Conservation (phyloP, 164 flowering plant genomes). For the Protea cynaroides region DNA sequence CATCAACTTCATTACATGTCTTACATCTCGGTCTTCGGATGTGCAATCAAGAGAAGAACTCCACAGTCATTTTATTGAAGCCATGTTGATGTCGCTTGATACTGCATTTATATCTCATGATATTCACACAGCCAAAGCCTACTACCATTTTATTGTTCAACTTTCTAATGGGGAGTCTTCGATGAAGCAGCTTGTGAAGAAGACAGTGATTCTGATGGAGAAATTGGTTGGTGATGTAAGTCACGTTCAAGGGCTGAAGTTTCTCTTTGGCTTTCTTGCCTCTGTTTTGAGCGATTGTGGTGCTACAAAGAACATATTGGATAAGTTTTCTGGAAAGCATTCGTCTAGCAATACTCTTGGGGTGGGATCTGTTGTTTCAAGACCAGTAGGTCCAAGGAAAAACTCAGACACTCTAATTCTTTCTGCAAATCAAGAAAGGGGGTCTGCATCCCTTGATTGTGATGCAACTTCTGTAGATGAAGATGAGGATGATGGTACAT, state of each 20-base stretch:
- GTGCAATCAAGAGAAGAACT: conserved; percentile 40
- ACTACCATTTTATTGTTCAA: conserved; percentile 67
- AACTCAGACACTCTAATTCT: conserved; percentile 54
- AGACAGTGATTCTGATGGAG: conserved; percentile 55
- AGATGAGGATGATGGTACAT: conserved; percentile 99
- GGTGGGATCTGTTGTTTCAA: conserved; percentile 39
- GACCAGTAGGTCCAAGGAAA: conserved; percentile 50
- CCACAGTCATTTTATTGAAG: conserved; percentile 56
- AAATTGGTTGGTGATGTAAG: conserved; percentile 61
- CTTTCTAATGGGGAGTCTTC: conserved; percentile 58
- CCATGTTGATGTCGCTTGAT: conserved; percentile 64
- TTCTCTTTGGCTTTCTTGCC: conserved; percentile 68
- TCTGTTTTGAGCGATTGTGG: conserved; percentile 58
- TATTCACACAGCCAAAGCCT: conserved; percentile 61
- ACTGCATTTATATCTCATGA: conserved; percentile 67
- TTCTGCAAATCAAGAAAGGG: conserved; percentile 63
- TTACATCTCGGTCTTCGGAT: conserved; percentile 47
- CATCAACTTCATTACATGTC: conserved; percentile 57
- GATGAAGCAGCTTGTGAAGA: conserved; percentile 53
- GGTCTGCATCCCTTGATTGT: conserved; percentile 64
- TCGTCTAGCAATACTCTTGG: conserved; percentile 36
- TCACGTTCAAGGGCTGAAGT: conserved; percentile 70
- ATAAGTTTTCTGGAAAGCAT: conserved; percentile 43
- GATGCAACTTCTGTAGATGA: conserved; percentile 94
- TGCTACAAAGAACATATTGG: conserved; percentile 36